Base-by-base conservation (phyloP, 345 rosid genomes). In the Mangifera indica region DNA sequence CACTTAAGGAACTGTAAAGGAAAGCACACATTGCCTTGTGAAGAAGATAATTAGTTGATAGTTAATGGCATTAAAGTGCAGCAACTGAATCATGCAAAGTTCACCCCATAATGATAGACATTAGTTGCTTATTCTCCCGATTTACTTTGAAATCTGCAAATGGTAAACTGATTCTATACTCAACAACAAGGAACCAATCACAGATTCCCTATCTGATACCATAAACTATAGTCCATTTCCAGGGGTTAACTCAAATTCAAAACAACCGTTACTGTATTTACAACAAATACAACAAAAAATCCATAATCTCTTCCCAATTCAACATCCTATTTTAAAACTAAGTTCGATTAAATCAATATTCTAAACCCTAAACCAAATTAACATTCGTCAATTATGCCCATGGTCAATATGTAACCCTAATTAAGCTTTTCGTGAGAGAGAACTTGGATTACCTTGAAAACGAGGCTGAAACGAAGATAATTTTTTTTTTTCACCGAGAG, bases 201-300 rank as follows among this genome's bases (percentile, higher is more conserved):
- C 10, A 70, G 9, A 66, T 15, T 49, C 57, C 69, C 17, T 17
- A 26, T 66, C 24, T 18, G 11, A 29, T 6, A 66, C 20, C 7
- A 45, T 5, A 63, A 11, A 14, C 15, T 5, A 63, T 45, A 6
- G 54, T 44, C 46, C 53, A 22, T 4, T 4, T 26, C 20, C 55
- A 64, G 5, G 24, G 46, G 12, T 24, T 10, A 64, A 61, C 61
- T 68, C 46, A 37, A 64, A 61, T 51, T 68, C 46, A 37, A 49
- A 3, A 26, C 25, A 48, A 17, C 17, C 10, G 8, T 37, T 7
- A 37, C 8, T 7, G 42, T 37, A n/a, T 34, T 53, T 67, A 2
- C 48, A 18, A 18, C 17, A 44, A 55, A 45, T 20, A 44, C 3
- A 24, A 4, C 1, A n/a, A 40, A 24, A 13, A 40, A 5, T 44